Base-by-base conservation (phyloP, 805 yeast species). In the Candida taoyuanica region DNA sequence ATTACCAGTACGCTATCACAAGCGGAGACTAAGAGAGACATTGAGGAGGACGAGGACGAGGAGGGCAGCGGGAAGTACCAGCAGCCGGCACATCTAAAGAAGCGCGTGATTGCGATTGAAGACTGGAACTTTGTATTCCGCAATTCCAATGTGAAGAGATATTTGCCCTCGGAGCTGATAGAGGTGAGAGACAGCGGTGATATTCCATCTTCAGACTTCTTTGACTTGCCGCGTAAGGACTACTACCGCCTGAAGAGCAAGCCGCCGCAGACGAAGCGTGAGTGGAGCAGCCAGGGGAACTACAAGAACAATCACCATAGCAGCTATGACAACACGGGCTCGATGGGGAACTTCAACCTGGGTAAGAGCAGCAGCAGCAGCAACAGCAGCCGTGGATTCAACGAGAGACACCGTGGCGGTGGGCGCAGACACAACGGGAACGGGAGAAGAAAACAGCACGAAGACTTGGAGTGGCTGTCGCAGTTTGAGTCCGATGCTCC, bases 261-360 rank as follows among this genome's bases (percentile, higher is more conserved):
- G 20, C 32, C 21, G 7, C 43, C 37, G 33, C 42, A 39, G 17
- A 40, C 42, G 26, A 35, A 35, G 26, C 43, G 49, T 27, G 49
- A 41, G n/a, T 41, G 37, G 14, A 42, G 35, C 34, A 39, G 30
- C 19, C 42, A 40, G 14, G 27, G 41, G 13, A 29, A 39, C 25
- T 29, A 36, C 20, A 28, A 36, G 27, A 33, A 37, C 37, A 24
- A 25, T 12, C 29, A 20, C 30, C 16, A 18, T 30, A 36, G 47
- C 27, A 40, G 36, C 28, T 46, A 36, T 21, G 47, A 41, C 31
- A 45, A 39, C 40, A 53, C 60, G 11, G 60, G 58, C 2, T 29
- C 58, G 7, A 55, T 55, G 59, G 59, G 59, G 14, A 55, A 53
- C 42, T 55, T 55, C 46, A 52, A 47, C 36, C 19, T 55, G 37